A percentile compares a stretch with the other conserved stretches of the same genome.
phyloP scores from a whole-genome alignment of 495 filamentous ascomycete genomes.

The Cudoniella acicularis region DNA sequence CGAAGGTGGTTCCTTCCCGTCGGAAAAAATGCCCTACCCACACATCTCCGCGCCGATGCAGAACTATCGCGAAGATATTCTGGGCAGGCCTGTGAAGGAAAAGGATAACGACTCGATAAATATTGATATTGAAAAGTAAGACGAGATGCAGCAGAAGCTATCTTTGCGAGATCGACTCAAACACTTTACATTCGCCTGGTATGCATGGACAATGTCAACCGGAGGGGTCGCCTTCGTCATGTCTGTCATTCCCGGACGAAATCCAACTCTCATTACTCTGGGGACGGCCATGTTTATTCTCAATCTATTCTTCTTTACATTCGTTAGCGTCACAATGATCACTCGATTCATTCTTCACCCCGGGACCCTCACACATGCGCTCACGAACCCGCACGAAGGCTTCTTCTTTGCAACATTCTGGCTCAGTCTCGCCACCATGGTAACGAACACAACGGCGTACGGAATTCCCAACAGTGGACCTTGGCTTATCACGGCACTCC shows the following conservation, averaged over 20 bases:
- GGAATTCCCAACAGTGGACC: constrained; percentile 43
- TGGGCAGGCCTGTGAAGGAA: neutral
- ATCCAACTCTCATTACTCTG: constrained; percentile 53
- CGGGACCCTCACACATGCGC: constrained; percentile 47
- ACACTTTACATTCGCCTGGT: constrained; percentile 75
- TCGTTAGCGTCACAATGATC: constrained; percentile 42
- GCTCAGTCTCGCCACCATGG: constrained; percentile 59
- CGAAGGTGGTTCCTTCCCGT: neutral
- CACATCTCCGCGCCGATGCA: constrained; percentile 1
- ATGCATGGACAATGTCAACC: constrained; percentile 54
- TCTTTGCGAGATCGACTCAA: constrained; percentile 42
- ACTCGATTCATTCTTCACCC: constrained; percentile 52
- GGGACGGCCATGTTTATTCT: constrained; percentile 59
- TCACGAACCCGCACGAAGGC: constrained; percentile 59
- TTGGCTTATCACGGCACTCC: constrained; percentile 39
- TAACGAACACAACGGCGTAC: constrained; percentile 56
- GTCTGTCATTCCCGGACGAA: constrained; percentile 52
- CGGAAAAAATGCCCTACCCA: neutral
- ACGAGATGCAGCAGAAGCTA: constrained; percentile 9
- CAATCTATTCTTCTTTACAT: constrained; percentile 56
- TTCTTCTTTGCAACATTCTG: constrained; percentile 68
- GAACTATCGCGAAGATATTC: neutral
- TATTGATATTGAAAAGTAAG: constrained; percentile 5
- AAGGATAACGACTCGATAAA: neutral
- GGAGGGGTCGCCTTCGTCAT: constrained; percentile 62